phyloP scores from a whole-genome alignment of 208 protist species.

The Leishmania turanica region DNA sequence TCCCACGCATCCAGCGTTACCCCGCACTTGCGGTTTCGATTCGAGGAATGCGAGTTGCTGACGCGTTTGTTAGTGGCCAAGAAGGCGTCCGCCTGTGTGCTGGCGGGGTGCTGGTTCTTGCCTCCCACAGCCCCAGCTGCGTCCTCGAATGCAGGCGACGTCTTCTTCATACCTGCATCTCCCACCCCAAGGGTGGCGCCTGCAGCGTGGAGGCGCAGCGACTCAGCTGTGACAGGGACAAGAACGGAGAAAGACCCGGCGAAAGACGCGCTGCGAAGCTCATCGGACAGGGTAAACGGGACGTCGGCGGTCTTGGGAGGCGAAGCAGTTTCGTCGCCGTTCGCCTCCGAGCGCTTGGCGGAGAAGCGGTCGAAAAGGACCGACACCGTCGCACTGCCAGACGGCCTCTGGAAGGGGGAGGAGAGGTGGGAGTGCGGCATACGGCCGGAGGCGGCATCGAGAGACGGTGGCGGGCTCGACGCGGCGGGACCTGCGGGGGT shows the following conservation, averaged over 20 bases:
- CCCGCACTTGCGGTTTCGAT: constrained; percentile 7
- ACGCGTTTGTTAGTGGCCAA: background rate
- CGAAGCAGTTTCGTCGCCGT: background rate
- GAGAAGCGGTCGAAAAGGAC: background rate
- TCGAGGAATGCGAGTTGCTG: background rate
- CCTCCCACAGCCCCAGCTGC: background rate
- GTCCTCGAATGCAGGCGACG: background rate
- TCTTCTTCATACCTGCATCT: background rate
- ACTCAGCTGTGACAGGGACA: constrained; percentile 29
- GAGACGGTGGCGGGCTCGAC: background rate
- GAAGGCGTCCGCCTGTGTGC: background rate
- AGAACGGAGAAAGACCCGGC: constrained; percentile 15
- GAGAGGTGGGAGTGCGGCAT: background rate
- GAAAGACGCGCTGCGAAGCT: constrained; percentile 7
- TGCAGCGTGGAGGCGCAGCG: constrained; percentile 26
- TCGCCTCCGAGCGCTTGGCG: background rate
- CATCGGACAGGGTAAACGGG: background rate
- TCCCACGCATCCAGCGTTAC: constrained; percentile 26
- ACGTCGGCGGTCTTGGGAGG: constrained; percentile 4
- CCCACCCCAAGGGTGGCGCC: background rate
- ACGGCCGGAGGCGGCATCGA: background rate
- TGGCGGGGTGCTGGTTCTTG: background rate
- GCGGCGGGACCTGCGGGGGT: background rate
- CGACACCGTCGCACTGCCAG: background rate
- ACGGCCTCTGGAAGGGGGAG: background rate